A percentile compares a stretch with the other conserved stretches of the same genome.
These are phyloP conservation scores for Phaffomyces opuntiae DNA, from an alignment of 805 yeast species.

Conservation along the genomic window DNA sequence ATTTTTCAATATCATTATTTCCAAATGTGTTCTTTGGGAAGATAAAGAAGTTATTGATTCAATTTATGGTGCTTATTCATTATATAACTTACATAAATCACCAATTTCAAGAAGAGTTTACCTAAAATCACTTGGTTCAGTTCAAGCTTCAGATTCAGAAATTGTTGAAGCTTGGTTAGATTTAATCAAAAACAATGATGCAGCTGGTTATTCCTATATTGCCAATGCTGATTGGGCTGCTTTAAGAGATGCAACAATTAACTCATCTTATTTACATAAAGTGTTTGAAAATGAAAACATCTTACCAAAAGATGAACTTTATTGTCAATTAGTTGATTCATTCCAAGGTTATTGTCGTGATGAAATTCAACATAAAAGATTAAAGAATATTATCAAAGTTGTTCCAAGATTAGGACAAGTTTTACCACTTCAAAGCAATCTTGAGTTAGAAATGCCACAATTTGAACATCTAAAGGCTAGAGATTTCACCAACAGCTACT, in stretches of 20 bases:
- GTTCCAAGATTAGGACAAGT: conserved; percentile 5
- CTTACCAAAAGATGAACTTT: conserved; percentile 13
- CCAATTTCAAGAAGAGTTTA: conserved; percentile 67
- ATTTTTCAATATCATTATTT: conserved; percentile 70
- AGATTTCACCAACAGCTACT: not conserved
- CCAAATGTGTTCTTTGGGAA: conserved; percentile 62
- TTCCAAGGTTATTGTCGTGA: conserved; percentile 23
- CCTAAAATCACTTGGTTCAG: conserved; percentile 64
- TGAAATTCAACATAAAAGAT: conserved; percentile 8
- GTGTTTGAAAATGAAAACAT: not conserved
- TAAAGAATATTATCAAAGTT: conserved; percentile 3
- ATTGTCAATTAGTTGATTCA: conserved; percentile 16
- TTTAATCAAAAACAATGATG: conserved; percentile 41
- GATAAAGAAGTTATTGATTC: conserved; percentile 59
- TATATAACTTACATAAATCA: conserved; percentile 52
- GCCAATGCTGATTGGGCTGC: conserved; percentile 87
- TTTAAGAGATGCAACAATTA: conserved; percentile 62
- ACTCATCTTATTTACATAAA: conserved; percentile 6
- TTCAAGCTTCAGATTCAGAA: conserved; percentile 41
- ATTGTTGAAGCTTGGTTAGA: conserved; percentile 54
- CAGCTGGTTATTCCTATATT: conserved; percentile 50
- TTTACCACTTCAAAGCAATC: not conserved
- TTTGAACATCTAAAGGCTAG: conserved; percentile 1
- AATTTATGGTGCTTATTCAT: conserved; percentile 50
- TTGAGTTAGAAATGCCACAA: conserved; percentile 4